Evolutionary conservation across 139 green algal genomes (phyloP).

Genomic region (Zygnema circumcarinatum): DNA sequence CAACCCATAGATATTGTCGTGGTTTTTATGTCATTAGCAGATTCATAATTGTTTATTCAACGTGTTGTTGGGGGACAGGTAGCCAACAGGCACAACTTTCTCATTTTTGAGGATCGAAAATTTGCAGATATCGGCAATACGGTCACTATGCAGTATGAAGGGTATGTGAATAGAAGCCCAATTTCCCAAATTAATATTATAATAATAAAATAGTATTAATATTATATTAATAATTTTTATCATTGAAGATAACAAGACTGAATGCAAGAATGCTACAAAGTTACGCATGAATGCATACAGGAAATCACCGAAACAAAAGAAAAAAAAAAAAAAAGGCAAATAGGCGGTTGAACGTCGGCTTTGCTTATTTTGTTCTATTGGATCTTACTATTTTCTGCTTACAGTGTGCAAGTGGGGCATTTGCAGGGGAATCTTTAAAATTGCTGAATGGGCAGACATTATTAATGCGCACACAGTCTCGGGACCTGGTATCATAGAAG

Average conservation of each 20-base stretch:
- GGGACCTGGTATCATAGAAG: conserved; percentile 96
- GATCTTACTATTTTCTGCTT: neutral
- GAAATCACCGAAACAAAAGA: no score
- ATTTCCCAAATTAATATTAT: neutral
- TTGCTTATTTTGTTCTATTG: neutral
- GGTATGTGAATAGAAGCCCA: conserved; percentile 56
- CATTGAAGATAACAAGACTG: no score
- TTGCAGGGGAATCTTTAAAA: conserved; percentile 83
- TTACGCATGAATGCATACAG: no score
- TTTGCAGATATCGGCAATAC: conserved; percentile 99
- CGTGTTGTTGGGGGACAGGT: conserved; percentile 69
- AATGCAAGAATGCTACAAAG: no score
- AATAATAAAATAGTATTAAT: neutral
- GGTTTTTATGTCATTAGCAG: no score
- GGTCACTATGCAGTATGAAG: conserved; percentile 82
- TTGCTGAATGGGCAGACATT: conserved; percentile 96
- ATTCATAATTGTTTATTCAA: no score
- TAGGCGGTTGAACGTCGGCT: no score
- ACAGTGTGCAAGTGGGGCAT: conserved; percentile 1
- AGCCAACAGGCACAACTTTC: conserved; percentile 93
- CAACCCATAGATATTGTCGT: no score
- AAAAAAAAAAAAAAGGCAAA: no score
- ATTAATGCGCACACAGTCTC: conserved; percentile 96
- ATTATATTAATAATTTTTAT: neutral
- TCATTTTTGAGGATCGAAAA: conserved; percentile 99